These are phyloP conservation scores for Emergomyces africanus DNA, from an alignment of 2,329 filamentous ascomycete genomes.

Conservation along the genomic window DNA sequence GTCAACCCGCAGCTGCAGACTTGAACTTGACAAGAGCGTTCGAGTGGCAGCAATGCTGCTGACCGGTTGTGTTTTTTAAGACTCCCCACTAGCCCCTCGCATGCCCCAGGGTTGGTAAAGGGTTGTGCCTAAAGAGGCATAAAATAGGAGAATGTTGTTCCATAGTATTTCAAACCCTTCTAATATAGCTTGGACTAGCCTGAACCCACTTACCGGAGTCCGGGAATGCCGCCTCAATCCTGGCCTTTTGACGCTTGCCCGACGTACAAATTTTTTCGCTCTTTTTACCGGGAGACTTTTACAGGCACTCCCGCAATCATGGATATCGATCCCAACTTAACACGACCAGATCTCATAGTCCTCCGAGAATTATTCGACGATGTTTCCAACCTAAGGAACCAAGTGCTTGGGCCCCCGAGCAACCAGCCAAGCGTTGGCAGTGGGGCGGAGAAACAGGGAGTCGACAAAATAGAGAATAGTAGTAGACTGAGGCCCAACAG, in stretches of 20 bases:
- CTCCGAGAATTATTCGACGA: constrained; percentile 26
- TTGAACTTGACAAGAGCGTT: neutral
- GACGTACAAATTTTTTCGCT: neutral
- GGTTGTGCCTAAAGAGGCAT: neutral
- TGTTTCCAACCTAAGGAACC: constrained; percentile 9
- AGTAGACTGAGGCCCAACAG: neutral
- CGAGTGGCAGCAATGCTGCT: neutral
- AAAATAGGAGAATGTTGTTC: neutral
- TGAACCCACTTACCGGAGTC: neutral
- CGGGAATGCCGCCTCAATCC: neutral
- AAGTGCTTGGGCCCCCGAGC: constrained; percentile 1
- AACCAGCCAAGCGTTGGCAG: neutral
- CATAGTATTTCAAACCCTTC: neutral
- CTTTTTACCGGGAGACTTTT: neutral
- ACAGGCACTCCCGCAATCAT: neutral
- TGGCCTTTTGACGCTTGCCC: neutral
- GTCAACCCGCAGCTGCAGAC: too few species aligned
- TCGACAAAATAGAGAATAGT: neutral
- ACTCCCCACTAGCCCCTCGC: neutral
- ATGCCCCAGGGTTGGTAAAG: neutral
- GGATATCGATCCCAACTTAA: constrained; percentile 14
- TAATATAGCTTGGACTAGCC: neutral
- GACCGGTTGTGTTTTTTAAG: neutral
- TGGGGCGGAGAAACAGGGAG: neutral
- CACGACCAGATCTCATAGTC: constrained; percentile 27